phyloP scores from a whole-genome alignment of 108 stramenopile genomes.

The Pseudonitzschia multistriata region DNA sequence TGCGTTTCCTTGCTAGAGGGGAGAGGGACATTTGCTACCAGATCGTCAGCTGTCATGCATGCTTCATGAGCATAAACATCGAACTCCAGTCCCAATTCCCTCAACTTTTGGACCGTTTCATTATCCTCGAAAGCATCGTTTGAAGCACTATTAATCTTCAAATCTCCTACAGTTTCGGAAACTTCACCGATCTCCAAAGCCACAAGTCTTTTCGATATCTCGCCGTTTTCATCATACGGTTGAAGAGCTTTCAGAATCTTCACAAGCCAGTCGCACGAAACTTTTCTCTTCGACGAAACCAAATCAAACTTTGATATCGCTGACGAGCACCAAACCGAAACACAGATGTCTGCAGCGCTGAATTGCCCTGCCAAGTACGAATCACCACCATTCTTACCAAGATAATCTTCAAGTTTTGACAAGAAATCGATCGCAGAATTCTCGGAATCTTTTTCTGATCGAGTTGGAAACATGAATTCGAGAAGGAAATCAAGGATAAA shows the following conservation, averaged over 20 bases:
- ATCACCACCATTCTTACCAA: background rate
- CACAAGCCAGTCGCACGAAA: conserved; percentile 16
- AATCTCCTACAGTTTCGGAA: background rate
- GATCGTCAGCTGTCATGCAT: conserved; percentile 74
- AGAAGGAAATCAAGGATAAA: background rate
- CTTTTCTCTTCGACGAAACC: conserved; percentile 3
- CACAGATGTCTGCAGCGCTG: conserved; percentile 40
- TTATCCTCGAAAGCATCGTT: conserved; percentile 50
- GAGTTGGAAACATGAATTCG: background rate
- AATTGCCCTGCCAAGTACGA: conserved; percentile 16
- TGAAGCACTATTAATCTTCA: background rate
- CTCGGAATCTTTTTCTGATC: background rate
- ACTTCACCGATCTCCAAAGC: background rate
- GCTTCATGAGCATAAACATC: conserved; percentile 57
- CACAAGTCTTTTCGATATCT: background rate
- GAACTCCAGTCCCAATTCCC: conserved; percentile 50
- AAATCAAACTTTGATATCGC: conserved; percentile 18
- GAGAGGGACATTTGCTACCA: conserved; percentile 72
- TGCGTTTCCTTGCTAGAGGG: conserved; percentile 60
- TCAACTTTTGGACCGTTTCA: conserved; percentile 58
- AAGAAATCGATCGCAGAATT: conserved; percentile 12
- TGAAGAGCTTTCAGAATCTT: conserved; percentile 17
- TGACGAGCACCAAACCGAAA: conserved; percentile 31
- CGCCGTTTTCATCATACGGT: conserved; percentile 7
- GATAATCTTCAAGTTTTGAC: conserved; percentile 15